phyloP scores from a whole-genome alignment of 805 yeast species.

The Candida wancherniae region DNA sequence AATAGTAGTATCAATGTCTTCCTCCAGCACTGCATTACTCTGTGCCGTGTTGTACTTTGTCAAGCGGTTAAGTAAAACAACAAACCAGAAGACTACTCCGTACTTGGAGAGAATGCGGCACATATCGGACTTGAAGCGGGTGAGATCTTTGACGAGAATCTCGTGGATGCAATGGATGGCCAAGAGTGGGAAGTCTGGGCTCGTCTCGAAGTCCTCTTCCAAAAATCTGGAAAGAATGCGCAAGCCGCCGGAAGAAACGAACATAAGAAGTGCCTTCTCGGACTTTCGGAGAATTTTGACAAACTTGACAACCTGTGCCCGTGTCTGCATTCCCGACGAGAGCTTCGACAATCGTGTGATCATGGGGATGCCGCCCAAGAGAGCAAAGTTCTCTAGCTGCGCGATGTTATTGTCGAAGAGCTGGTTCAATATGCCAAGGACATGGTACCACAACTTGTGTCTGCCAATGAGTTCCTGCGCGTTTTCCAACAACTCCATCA shows the following conservation, averaged over 20 bases:
- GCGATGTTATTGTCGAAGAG: conserved; percentile 26
- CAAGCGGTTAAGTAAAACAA: conserved; percentile 33
- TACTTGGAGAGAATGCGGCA: conserved; percentile 39
- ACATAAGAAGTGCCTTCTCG: conserved; percentile 33
- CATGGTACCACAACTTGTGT: conserved; percentile 33
- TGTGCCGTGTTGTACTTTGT: conserved; percentile 12
- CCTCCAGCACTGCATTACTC: conserved; percentile 1
- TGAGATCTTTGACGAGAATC: conserved; percentile 31
- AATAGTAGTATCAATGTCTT: conserved; percentile 12
- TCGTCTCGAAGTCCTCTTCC: conserved; percentile 40
- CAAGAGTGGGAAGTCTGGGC: conserved; percentile 35
- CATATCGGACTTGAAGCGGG: conserved; percentile 38
- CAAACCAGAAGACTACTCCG: conserved; percentile 42
- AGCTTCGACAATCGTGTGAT: conserved; percentile 33
- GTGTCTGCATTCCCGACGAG: conserved; percentile 26
- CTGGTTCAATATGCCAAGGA: conserved; percentile 30
- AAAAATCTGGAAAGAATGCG: conserved; percentile 40
- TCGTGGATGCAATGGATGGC: conserved; percentile 34
- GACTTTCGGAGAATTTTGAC: conserved; percentile 30
- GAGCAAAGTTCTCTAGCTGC: conserved; percentile 38
- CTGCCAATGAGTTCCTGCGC: conserved; percentile 28
- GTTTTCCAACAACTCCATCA: conserved; percentile 36
- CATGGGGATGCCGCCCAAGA: conserved; percentile 41
- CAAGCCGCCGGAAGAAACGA: conserved; percentile 45
- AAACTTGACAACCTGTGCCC: conserved; percentile 36